Conservation (phyloP, 2,329 filamentous ascomycete genomes). For the Alternaria sp. region DNA sequence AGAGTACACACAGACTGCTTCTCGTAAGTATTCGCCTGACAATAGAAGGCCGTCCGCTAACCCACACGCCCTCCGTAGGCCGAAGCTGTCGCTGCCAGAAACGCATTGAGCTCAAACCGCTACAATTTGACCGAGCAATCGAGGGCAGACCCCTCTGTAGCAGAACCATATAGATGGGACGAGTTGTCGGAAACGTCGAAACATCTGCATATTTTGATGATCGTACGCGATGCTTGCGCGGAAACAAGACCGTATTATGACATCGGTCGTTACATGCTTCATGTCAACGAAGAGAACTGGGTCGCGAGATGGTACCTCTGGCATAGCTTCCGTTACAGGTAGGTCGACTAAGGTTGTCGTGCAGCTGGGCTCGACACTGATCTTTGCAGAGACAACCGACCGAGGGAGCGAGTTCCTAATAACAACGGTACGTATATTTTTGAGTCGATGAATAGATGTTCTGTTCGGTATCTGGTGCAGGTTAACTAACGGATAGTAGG, state of each 20-base stretch:
- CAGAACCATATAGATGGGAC: constrained; percentile 53
- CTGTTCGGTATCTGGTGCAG: neutral
- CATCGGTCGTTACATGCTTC: constrained; percentile 50
- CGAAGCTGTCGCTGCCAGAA: constrained; percentile 51
- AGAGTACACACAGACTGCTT: constrained; percentile 52
- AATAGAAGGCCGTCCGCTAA: constrained; percentile 6
- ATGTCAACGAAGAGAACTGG: constrained; percentile 55
- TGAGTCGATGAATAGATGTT: neutral
- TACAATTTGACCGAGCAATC: constrained; percentile 50
- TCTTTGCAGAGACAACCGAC: constrained; percentile 42
- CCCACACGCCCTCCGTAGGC: constrained; percentile 36
- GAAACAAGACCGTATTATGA: constrained; percentile 52
- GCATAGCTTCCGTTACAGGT: constrained; percentile 58
- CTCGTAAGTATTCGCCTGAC: constrained; percentile 44
- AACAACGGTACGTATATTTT: constrained; percentile 1
- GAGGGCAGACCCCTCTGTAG: constrained; percentile 35
- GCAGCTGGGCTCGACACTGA: neutral
- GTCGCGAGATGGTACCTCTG: constrained; percentile 60
- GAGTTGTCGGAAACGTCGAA: constrained; percentile 57
- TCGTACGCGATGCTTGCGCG: constrained; percentile 49
- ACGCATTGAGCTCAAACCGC: constrained; percentile 49
- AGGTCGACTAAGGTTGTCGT: neutral
- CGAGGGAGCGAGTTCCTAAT: constrained; percentile 3
- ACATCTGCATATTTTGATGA: constrained; percentile 52
- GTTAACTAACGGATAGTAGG: constrained; percentile 11